Conservation (phyloP, 805 yeast species). For the Lipomyces chichibuensis region DNA sequence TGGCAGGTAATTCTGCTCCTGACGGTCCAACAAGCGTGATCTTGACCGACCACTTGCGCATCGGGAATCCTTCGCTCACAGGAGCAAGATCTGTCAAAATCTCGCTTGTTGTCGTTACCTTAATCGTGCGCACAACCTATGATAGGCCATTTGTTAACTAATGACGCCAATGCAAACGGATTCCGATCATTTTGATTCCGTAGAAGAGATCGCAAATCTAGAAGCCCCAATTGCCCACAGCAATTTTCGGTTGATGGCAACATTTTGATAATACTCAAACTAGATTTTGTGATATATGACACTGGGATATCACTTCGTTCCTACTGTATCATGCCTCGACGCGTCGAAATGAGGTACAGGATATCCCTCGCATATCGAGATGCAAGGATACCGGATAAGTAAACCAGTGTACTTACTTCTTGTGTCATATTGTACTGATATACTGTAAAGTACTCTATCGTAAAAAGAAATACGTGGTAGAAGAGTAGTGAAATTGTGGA, state of each 20-base stretch:
- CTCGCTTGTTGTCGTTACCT: constrained; percentile 40
- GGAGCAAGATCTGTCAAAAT: constrained; percentile 79
- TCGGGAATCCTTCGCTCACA: constrained; percentile 87
- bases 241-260: not conserved
- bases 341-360: not conserved
- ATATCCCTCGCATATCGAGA: not conserved
- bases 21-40: constrained; percentile 72
- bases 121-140: constrained; percentile 33
- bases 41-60: constrained; percentile 90
- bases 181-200: not conserved
- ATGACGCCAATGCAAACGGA: not conserved
- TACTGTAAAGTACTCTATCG: not conserved
- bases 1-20: constrained; percentile 84
- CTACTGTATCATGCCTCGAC: not conserved
- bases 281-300: not conserved
- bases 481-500: not conserved
- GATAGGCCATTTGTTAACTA: not conserved
- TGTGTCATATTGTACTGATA: constrained; percentile 7
- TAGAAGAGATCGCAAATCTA: not conserved
- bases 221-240: not conserved
- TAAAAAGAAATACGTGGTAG: not conserved
- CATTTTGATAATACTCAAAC: not conserved
- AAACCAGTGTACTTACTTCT: constrained; percentile 9
- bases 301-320: not conserved
- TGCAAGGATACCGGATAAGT: not conserved